Conservation (phyloP, 805 yeast species). For the Schizosaccharomyces japonicus region DNA sequence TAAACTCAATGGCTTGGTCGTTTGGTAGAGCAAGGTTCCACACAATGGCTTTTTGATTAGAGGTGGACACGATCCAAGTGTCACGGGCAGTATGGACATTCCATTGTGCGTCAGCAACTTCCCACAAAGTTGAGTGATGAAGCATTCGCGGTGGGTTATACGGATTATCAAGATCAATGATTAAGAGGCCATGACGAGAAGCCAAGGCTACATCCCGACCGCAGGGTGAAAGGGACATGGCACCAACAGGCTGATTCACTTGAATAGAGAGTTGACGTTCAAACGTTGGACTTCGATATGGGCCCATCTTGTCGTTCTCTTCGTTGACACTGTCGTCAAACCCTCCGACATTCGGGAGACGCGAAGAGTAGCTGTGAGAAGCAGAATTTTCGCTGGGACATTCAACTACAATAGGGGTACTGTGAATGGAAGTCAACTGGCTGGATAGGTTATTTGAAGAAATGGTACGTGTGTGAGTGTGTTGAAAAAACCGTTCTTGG, state of each 20-base stretch:
- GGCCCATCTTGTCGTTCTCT: too few relatives aligned
- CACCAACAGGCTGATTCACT: slow-evolving; percentile 5
- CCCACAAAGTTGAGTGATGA: slow-evolving; percentile 85
- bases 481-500: too few relatives aligned
- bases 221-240: slow-evolving; percentile 15
- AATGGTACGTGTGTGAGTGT: too few relatives aligned
- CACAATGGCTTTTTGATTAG: slow-evolving; percentile 81
- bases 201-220: slow-evolving; percentile 89
- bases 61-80: slow-evolving; percentile 76
- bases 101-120: slow-evolving; percentile 97
- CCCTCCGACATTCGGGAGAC: too few relatives aligned
- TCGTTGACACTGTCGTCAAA: too few relatives aligned
- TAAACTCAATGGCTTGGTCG: slow-evolving; percentile 56
- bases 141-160: slow-evolving; percentile 86
- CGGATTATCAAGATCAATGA: slow-evolving; percentile 88
- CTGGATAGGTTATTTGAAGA: too few relatives aligned
- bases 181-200: slow-evolving; percentile 57
- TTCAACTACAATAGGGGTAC: too few relatives aligned
- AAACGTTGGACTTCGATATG: neutral
- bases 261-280: slow-evolving; percentile 3
- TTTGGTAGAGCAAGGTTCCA: slow-evolving; percentile 71
- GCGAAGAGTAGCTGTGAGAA: too few relatives aligned
- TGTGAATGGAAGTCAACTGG: too few relatives aligned
- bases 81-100: slow-evolving; percentile 72
- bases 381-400: too few relatives aligned